Conservation (phyloP, 805 yeast species). For the Millerozyma acaciae region DNA sequence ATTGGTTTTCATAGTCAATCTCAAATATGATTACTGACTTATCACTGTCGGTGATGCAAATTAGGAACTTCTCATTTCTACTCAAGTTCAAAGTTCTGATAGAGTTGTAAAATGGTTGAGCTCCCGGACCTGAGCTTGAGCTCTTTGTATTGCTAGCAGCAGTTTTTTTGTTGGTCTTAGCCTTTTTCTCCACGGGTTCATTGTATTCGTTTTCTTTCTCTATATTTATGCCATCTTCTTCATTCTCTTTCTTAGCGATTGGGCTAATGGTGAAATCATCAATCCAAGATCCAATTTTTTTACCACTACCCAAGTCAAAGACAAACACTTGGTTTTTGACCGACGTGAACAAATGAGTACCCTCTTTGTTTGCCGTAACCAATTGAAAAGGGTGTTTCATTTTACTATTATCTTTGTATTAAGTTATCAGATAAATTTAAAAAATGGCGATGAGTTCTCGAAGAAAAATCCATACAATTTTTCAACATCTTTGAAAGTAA, state of each 20-base stretch:
- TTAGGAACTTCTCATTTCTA: constrained; percentile 47
- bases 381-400: constrained; percentile 76
- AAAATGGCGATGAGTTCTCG: neutral
- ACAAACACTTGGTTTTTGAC: constrained; percentile 58
- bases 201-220: constrained; percentile 22
- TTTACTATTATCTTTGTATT: neutral
- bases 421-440: neutral
- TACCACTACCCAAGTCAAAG: constrained; percentile 38
- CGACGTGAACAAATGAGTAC: constrained; percentile 50
- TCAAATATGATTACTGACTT: constrained; percentile 69
- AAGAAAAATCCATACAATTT: too few species aligned
- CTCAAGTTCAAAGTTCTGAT: constrained; percentile 60
- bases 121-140: constrained; percentile 65
- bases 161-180: constrained; percentile 23
- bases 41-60: constrained; percentile 77
- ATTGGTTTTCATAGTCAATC: constrained; percentile 27
- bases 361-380: constrained; percentile 41
- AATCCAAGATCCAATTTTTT: constrained; percentile 55
- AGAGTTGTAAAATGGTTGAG: constrained; percentile 62
- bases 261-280: constrained; percentile 53
- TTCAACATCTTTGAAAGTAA: too few species aligned
- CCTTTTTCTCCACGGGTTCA: constrained; percentile 20
- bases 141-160: constrained; percentile 43
- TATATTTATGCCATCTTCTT: too few species aligned
- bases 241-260: constrained; percentile 38